Percentiles rank a stretch among this genome's conserved stretches.
These are phyloP conservation scores for Cordyceps militaris DNA, from an alignment of 2,329 filamentous ascomycete genomes.

Conservation along the genomic window DNA sequence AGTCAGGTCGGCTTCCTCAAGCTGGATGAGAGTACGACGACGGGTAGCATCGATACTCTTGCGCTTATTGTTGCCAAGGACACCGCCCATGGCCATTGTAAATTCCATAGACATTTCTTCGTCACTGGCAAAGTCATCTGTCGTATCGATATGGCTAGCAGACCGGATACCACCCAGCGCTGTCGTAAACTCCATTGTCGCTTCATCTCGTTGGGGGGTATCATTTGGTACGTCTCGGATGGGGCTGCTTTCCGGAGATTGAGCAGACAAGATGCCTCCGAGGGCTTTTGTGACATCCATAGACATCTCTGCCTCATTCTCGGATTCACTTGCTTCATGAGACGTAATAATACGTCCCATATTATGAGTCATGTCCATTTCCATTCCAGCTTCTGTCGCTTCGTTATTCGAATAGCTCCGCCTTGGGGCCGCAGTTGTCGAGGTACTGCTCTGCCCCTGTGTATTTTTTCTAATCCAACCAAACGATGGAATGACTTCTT, in stretches of 20 bases:
- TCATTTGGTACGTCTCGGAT: constrained; percentile 2
- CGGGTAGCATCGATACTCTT: constrained; percentile 4
- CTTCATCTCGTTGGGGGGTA: constrained; percentile 1
- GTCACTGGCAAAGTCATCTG: constrained; percentile 17
- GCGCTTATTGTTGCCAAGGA: constrained; percentile 8
- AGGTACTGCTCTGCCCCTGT: constrained; percentile 14
- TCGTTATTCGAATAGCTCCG: constrained; percentile 20
- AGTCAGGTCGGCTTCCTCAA: constrained; percentile 30
- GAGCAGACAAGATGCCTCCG: constrained; percentile 63
- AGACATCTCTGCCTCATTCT: constrained; percentile 63
- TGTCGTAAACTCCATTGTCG: constrained; percentile 11
- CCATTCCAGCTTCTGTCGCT: constrained; percentile 33
- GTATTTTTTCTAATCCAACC: constrained; percentile 60
- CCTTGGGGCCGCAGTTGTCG: not conserved
- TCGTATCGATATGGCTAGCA: not conserved
- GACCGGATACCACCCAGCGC: constrained; percentile 11
- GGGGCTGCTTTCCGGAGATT: constrained; percentile 8
- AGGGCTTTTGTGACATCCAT: constrained; percentile 90
- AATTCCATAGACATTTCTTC: constrained; percentile 31
- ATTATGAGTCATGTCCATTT: constrained; percentile 50
- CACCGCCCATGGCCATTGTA: constrained; percentile 12
- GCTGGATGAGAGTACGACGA: constrained; percentile 1
- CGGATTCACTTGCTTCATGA: constrained; percentile 34
- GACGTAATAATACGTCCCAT: constrained; percentile 47
- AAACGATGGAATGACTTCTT: constrained; percentile 69